These are phyloP conservation scores for Angomonas desouzai DNA, from an alignment of 208 protist species.

Conservation along the genomic window DNA sequence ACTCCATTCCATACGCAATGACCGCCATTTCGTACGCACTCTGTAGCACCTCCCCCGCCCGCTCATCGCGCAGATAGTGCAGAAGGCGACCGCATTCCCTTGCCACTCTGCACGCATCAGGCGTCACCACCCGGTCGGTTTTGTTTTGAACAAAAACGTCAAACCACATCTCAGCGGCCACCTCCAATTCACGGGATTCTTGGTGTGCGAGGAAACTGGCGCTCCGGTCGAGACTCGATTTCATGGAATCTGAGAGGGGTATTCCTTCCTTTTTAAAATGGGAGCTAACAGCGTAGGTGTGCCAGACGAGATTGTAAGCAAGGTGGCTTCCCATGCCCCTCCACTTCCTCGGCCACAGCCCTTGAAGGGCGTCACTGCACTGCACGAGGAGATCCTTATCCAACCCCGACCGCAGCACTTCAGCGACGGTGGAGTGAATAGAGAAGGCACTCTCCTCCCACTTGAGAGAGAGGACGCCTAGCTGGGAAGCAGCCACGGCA, in stretches of 20 bases:
- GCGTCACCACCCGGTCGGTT: constrained; percentile 2
- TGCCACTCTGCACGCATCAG: constrained; percentile 49
- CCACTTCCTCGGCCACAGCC: constrained; percentile 77
- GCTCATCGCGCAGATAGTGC: constrained; percentile 56
- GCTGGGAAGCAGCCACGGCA: constrained; percentile 25
- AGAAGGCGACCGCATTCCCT: constrained; percentile 75
- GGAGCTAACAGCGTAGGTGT: constrained; percentile 45
- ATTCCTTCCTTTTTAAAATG: constrained; percentile 21
- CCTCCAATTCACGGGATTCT: constrained; percentile 44
- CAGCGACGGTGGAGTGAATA: constrained; percentile 54
- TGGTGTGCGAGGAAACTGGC: constrained; percentile 63
- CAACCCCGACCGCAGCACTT: constrained; percentile 23
- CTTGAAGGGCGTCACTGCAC: constrained; percentile 29
- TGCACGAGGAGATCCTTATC: constrained; percentile 13
- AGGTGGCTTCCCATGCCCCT: constrained; percentile 50
- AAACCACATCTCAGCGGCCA: constrained; percentile 72
- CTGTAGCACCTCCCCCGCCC: constrained; percentile 49
- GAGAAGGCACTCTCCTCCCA: constrained; percentile 65
- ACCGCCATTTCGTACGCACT: constrained; percentile 31
- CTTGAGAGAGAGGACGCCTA: constrained; percentile 57
- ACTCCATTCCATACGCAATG: constrained; percentile 41
- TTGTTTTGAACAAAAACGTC: constrained; percentile 18
- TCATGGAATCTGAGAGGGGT: constrained; percentile 28
- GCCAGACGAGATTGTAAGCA: constrained; percentile 65
- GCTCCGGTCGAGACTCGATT: constrained; percentile 57